Evolutionary conservation across 345 rosid genomes (phyloP).

Genomic region (Theobroma cacao): DNA sequence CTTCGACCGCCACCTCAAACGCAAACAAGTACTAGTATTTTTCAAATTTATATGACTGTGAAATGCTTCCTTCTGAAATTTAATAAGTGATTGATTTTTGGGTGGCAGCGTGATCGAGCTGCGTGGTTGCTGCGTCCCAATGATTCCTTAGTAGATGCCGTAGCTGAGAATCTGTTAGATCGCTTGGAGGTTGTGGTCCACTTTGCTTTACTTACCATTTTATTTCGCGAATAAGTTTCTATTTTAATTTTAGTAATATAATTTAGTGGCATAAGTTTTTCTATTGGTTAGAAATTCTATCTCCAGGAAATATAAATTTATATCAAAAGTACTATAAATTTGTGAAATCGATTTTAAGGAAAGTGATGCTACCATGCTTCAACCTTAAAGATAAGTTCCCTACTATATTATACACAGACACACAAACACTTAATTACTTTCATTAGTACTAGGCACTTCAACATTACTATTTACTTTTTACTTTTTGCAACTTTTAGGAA

Average conservation of each 20-base stretch:
- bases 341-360: no score
- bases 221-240: not conserved
- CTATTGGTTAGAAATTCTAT: not conserved
- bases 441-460: no score
- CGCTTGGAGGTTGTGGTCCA: constrained; percentile 66
- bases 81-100: constrained; percentile 11
- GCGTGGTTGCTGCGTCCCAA: constrained; percentile 76
- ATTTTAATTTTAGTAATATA: not conserved
- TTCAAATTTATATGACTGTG: not conserved
- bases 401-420: no score
- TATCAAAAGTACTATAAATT: no score
- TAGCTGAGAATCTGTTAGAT: constrained; percentile 85
- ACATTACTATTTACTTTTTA: not conserved
- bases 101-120: constrained; percentile 89
- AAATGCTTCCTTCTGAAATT: not conserved
- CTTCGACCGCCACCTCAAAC: constrained; percentile 88
- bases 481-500: not conserved
- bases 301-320: no score
- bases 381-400: no score
- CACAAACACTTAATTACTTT: no score
- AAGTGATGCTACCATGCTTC: no score
- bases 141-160: constrained; percentile 76
- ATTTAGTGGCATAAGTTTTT: not conserved
- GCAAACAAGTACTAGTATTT: constrained; percentile 57
- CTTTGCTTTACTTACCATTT: not conserved